Evolutionary conservation across 208 protist species (phyloP).

Genomic region (Jaenimonas drosophilae): DNA sequence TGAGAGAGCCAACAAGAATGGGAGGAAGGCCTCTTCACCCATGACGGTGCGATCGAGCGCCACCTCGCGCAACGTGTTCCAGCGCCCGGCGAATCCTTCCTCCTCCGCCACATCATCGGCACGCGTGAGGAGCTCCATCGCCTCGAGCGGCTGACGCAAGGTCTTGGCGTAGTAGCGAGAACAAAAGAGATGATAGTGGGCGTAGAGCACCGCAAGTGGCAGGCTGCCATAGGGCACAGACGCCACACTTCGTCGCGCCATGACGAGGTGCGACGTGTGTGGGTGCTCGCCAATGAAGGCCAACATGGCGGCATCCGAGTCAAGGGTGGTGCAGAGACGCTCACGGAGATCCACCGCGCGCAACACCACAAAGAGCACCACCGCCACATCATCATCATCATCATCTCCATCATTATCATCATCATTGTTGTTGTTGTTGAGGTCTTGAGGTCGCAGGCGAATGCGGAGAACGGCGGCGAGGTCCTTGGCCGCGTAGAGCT

Average conservation of each 20-base stretch:
- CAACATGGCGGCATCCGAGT: slow-evolving; percentile 30
- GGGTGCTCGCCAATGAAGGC: slow-evolving; percentile 12
- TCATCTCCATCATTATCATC: not conserved
- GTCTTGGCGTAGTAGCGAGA: slow-evolving; percentile 19
- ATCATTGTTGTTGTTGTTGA: slow-evolving; percentile 6
- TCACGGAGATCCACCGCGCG: slow-evolving; percentile 57
- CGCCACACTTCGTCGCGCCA: slow-evolving; percentile 14
- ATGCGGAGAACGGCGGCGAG: no score
- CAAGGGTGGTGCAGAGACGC: slow-evolving; percentile 21
- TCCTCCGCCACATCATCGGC: not conserved
- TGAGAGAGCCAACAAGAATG: slow-evolving; percentile 54
- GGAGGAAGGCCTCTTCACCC: slow-evolving; percentile 48
- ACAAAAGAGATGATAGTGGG: slow-evolving; percentile 53
- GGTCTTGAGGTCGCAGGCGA: not conserved
- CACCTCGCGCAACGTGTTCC: slow-evolving; percentile 37
- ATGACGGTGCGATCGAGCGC: slow-evolving; percentile 46
- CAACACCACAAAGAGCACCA: slow-evolving; percentile 47
- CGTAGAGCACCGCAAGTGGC: slow-evolving; percentile 55
- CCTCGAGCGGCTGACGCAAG: slow-evolving; percentile 21
- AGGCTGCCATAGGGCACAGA: slow-evolving; percentile 52
- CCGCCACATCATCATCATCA: slow-evolving; percentile 8
- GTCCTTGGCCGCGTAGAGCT: no score
- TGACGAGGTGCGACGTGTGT: slow-evolving; percentile 5
- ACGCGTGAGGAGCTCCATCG: slow-evolving; percentile 16
- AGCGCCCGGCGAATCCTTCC: slow-evolving; percentile 39